Base-by-base conservation (phyloP, 805 yeast species). In the Candida vartiovaarae region DNA sequence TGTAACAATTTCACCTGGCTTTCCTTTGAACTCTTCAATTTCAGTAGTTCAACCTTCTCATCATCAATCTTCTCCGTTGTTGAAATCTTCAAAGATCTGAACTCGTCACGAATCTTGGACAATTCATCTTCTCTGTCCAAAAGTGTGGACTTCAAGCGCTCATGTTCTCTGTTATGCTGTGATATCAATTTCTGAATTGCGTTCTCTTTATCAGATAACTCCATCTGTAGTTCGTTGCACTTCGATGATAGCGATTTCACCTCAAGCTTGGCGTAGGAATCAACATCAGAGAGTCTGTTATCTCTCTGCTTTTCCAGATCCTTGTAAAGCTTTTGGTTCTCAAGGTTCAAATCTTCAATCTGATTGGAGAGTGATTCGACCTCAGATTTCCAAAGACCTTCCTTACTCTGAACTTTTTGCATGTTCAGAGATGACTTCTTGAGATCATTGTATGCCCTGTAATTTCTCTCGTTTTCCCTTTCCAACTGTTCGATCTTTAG, bases 111-210 rank as follows among this genome's bases (percentile, higher is more conserved):
- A 42, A 70, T 53, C 6, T 64, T 55, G 8, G 60, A 59, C 15
- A 68, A 51, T 20, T 66, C 65, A 15, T 58, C 52, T 36, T 72
- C 75, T 48, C 68, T 72, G 15, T 57, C 63, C 5, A 53, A 50
- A 3, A 68, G 38, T 40, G 53, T 31, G 20, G 8, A 25, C 34
- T 47, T 58, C 49, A 37, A 55, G 28, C 47, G 54, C 37, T 48
- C 59, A 37, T 48, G 51, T 52, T 50, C 56, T 39, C 46, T 56
- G 30, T 50, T 53, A 30, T 49, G 50, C 23, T 44, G 56, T 34
- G 48, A 46, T 7, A 42, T 39, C 32, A 53, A 46, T 35, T 54
- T 54, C 46, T 47, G 57, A 45, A 41, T 39, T 23, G 45, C 37
- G 38, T 37, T 31, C 15, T 51, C 51, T 49, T 60, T 46, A 40